A percentile compares a stretch with the other conserved stretches of the same genome.
Conservation (phyloP, 148 eudicot genomes). For the Agrostemma githago region DNA sequence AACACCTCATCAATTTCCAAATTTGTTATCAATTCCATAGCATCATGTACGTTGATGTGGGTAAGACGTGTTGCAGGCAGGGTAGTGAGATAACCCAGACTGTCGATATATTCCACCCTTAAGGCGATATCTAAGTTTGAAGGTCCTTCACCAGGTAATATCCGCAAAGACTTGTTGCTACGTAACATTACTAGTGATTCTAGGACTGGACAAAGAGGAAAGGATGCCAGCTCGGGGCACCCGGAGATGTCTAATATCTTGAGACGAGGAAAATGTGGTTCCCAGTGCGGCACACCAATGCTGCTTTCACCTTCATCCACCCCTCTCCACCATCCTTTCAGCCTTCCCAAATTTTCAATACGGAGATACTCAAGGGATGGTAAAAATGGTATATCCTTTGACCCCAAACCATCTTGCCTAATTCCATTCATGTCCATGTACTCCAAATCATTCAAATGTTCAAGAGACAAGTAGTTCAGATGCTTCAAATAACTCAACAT, state of each 20-base stretch:
- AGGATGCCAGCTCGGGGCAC: too few relatives aligned
- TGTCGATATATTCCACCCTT: too few relatives aligned
- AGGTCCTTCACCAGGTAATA: too few relatives aligned
- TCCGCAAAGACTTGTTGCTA: too few relatives aligned
- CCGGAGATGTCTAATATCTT: too few relatives aligned
- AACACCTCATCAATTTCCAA: slow-evolving; percentile 13
- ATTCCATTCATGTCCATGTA: slow-evolving; percentile 6
- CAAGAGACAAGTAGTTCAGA: slow-evolving; percentile 11
- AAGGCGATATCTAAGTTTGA: too few relatives aligned
- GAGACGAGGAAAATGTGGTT: too few relatives aligned
- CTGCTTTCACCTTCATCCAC: too few relatives aligned
- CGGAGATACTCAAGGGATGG: slow-evolving; percentile 18
- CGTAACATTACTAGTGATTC: too few relatives aligned
- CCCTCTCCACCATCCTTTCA: slow-evolving; percentile 31
- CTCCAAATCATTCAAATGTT: slow-evolving; percentile 4
- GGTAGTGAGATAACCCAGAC: too few relatives aligned
- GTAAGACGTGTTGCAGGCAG: neutral
- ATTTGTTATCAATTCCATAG: neutral
- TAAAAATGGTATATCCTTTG: slow-evolving; percentile 8
- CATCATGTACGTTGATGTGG: neutral
- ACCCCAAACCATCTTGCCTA: neutral
- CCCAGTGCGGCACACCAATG: too few relatives aligned
- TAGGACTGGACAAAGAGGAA: too few relatives aligned
- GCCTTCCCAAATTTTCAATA: neutral
- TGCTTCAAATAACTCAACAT: slow-evolving; percentile 12